Evolutionary conservation across 1,284 basidiomycete genomes (phyloP).

Genomic region (Flammula alnicola): DNA sequence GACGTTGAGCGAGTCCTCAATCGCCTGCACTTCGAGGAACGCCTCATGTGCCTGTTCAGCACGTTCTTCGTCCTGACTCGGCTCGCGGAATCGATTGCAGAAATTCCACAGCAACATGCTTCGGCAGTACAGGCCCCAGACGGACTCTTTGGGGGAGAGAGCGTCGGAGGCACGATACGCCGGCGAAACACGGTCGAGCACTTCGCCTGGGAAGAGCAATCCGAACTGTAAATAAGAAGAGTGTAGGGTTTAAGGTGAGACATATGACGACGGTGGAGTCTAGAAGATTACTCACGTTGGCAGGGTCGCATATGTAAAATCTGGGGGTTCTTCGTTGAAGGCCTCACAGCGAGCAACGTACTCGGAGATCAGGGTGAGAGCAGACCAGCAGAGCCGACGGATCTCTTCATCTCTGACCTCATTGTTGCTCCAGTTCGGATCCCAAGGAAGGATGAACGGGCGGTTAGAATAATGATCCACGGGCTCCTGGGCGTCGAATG

Average conservation of each 20-base stretch:
- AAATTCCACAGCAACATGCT: slow-evolving; percentile 80
- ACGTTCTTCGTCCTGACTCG: slow-evolving; percentile 51
- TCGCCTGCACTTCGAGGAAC: slow-evolving; percentile 61
- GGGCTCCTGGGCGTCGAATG: slow-evolving; percentile 41
- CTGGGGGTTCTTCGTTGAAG: slow-evolving; percentile 57
- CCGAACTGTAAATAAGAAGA: slow-evolving; percentile 35
- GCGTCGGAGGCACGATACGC: slow-evolving; percentile 41
- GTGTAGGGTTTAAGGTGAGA: slow-evolving; percentile 13
- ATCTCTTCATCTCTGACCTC: slow-evolving; percentile 70
- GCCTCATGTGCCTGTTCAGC: slow-evolving; percentile 64
- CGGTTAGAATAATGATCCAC: slow-evolving; percentile 48
- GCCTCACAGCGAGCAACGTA: slow-evolving; percentile 70
- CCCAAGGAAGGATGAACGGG: slow-evolving; percentile 64
- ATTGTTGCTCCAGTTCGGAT: slow-evolving; percentile 52
- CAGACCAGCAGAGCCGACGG: slow-evolving; percentile 73
- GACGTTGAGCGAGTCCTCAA: slow-evolving; percentile 66
- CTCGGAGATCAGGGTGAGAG: slow-evolving; percentile 66
- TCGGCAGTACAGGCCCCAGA: slow-evolving; percentile 80
- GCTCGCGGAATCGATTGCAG: slow-evolving; percentile 53
- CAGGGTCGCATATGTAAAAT: slow-evolving; percentile 62
- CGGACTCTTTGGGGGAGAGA: slow-evolving; percentile 66
- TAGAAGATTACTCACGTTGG: slow-evolving; percentile 55
- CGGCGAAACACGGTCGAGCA: slow-evolving; percentile 50
- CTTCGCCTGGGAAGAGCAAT: slow-evolving; percentile 57
- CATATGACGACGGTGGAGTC: slow-evolving; percentile 17